phyloP scores from a whole-genome alignment of 768 basidiomycete genomes.

The Cystobasidium onofrii region DNA sequence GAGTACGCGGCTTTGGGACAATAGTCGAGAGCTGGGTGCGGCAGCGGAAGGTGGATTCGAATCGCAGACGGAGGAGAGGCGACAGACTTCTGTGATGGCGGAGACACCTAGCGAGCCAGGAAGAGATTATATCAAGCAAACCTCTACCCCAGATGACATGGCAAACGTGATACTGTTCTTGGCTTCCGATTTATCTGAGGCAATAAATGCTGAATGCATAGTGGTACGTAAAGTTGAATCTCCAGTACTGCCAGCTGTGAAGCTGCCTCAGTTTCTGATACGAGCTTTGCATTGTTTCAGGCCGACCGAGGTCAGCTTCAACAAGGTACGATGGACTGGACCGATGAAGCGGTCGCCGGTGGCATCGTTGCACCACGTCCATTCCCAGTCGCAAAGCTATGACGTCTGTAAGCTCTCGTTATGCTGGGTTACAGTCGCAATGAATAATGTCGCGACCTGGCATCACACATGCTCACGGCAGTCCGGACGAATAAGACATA shows the following conservation, averaged over 20 bases:
- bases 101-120: background rate
- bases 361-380: background rate
- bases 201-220: background rate
- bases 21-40: background rate
- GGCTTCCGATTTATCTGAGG: background rate
- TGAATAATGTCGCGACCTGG: too few species aligned
- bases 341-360: background rate
- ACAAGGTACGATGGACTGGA: background rate
- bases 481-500: too few species aligned
- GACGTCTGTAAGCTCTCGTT: background rate
- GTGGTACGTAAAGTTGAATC: too few species aligned
- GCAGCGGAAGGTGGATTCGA: background rate
- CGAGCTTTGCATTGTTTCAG: background rate
- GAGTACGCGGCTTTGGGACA: background rate
- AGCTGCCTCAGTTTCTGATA: background rate
- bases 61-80: background rate
- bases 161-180: background rate
- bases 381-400: background rate
- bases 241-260: too few species aligned
- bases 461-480: too few species aligned
- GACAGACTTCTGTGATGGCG: background rate
- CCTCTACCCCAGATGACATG: background rate
- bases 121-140: background rate
- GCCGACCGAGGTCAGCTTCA: background rate
- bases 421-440: too few species aligned